These are phyloP conservation scores for Scedosporium dehoogii DNA, from an alignment of 2,329 filamentous ascomycete species.

Conservation along the genomic window DNA sequence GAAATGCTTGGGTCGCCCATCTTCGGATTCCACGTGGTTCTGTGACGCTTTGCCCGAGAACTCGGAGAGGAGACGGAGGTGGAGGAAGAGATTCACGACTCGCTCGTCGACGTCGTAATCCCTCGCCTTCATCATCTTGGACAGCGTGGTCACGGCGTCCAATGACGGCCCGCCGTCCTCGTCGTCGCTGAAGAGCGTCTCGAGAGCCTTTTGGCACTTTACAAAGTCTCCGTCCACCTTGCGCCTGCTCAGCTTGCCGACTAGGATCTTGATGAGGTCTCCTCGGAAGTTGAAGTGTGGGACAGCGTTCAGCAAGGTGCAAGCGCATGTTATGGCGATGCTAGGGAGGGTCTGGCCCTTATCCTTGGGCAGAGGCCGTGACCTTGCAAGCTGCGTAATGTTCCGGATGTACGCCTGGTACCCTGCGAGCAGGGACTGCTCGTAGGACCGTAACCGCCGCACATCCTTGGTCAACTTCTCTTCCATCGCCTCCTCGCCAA, in stretches of 20 bases:
- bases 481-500: slow-evolving; percentile 62
- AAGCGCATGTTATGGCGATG: slow-evolving; percentile 78
- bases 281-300: slow-evolving; percentile 95
- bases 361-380: slow-evolving; percentile 14
- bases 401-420: slow-evolving; percentile 80
- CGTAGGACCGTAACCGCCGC: slow-evolving; percentile 68
- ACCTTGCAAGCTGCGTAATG: slow-evolving; percentile 57
- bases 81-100: slow-evolving; percentile 83
- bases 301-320: slow-evolving; percentile 67
- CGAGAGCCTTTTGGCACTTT: slow-evolving; percentile 68
- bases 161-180: slow-evolving; percentile 83
- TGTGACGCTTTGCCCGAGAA: slow-evolving; percentile 77
- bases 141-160: slow-evolving; percentile 73
- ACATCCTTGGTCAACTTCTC: slow-evolving; percentile 90
- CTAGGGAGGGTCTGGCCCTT: slow-evolving; percentile 46
- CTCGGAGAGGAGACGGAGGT: slow-evolving; percentile 78
- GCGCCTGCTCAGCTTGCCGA: slow-evolving; percentile 69
- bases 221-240: slow-evolving; percentile 64
- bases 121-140: slow-evolving; percentile 90
- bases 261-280: slow-evolving; percentile 78
- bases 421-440: slow-evolving; percentile 74
- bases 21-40: slow-evolving; percentile 55
- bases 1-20: slow-evolving; percentile 49
- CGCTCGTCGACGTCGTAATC: slow-evolving; percentile 76
- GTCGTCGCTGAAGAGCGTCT: slow-evolving; percentile 74